Evolutionary conservation across 495 filamentous ascomycete species (phyloP), one percentile per base, ranked within the genome.

Genomic region (Trichocladium antarcticum): DNA sequence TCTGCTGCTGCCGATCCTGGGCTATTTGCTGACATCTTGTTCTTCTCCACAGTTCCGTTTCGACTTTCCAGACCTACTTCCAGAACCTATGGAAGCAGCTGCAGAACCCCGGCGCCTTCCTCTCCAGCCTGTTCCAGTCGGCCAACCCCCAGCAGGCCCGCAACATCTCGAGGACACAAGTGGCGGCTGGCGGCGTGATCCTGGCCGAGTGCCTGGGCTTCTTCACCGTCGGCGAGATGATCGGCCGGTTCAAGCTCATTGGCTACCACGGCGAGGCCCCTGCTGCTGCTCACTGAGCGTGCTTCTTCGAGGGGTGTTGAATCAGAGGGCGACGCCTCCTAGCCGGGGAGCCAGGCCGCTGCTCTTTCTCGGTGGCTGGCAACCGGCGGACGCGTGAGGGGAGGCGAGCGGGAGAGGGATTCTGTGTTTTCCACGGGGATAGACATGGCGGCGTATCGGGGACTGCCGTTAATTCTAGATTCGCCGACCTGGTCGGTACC

Each of bases 221-320:
- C 77, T 99, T 97, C 78, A 89, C 88, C 15, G 79, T 99, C 19
- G 92, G 92, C 49, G 88, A 96, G 78, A 97, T 99, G 70, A 83
- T 97, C 56, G 92, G 92, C 49, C 75, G 89, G 49, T 74, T 88
- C 69, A 95, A 97, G 81, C 64, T 99, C 53, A 73, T 99, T 59
- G 92, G 92, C 53, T 99, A 97, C 74, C 74, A 79, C 65, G 87
- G 86, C 58, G 77, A 84, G 44, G 28, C 17, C 55, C 72, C 66
- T 37, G 70, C 71, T 56, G 78, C 80, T 57, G 82, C 85, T 72
- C 83, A 83, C 63, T 74, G 65, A 66, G 42, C 24, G 29, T 37
- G 9, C 6, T 12, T 27, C 10, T 15, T 29, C 5, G 20, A n/a
- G 20, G 28, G 36, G 14, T 27, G 48, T 44, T 50, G 40, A 40